These are phyloP conservation scores for Backusella liffmaniae DNA, from an alignment of 192 early-diverging fungal genomes.

Conservation along the genomic window DNA sequence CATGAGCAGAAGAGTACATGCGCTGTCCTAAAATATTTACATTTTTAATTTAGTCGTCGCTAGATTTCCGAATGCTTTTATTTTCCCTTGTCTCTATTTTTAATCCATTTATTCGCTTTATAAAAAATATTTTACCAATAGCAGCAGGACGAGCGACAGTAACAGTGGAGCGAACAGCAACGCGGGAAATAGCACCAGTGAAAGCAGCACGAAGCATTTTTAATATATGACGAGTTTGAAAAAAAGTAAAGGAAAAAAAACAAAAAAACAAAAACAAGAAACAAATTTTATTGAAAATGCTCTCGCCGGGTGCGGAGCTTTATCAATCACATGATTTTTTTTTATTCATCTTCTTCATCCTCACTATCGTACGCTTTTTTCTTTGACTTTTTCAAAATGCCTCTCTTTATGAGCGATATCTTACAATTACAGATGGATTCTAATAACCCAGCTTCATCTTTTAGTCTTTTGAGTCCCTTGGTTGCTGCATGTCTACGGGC, in stretches of 20 bases:
- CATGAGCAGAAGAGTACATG: conserved; percentile 65
- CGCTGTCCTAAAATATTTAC: conserved; percentile 30
- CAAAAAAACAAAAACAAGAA: background rate
- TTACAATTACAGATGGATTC: conserved; percentile 37
- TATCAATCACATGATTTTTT: background rate
- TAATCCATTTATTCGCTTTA: background rate
- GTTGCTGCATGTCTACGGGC: conserved; percentile 43
- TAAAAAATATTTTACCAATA: background rate
- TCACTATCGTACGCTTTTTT: background rate
- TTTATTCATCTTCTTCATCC: background rate
- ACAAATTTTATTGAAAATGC: background rate
- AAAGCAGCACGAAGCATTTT: conserved; percentile 39
- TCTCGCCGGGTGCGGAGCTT: background rate
- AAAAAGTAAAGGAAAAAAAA: background rate
- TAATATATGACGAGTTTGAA: background rate
- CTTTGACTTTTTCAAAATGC: conserved; percentile 1
- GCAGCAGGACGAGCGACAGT: conserved; percentile 24
- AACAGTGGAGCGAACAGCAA: conserved; percentile 23
- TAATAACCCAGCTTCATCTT: conserved; percentile 29
- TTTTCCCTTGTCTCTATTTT: conserved; percentile 26
- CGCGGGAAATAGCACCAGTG: conserved; percentile 34
- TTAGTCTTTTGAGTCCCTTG: conserved; percentile 25
- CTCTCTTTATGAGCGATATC: background rate
- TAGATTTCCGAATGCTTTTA: background rate
- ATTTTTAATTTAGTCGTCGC: background rate